Evolutionary conservation across 768 basidiomycete species (phyloP), one percentile per base, ranked within the genome.

Genomic region (Termitomyces sp.): DNA sequence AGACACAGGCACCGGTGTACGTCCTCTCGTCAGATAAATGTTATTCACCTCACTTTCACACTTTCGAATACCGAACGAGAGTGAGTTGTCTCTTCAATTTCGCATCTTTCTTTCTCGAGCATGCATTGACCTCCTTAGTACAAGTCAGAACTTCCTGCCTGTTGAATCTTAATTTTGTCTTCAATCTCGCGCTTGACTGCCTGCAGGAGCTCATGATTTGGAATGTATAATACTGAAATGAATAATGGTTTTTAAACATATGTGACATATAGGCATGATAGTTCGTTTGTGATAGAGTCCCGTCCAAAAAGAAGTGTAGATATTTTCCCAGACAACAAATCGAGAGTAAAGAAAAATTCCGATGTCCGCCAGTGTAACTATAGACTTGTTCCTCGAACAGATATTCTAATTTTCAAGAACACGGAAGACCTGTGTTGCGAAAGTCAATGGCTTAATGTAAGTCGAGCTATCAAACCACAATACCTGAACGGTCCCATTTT

Each of bases 401-500:
- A 36, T 41, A 5, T 57, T 61, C 33, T 65, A 70, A 44, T 68
- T 72, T 64, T 77, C 77, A 63, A 79, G 63, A 55, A 77, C 74
- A 20, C 78, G 75, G 66, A 74, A 77, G 32, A 77, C 70, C 78
- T 54, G 20, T 20, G 26, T 40, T 12, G 6, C 20, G 12, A 0
- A 28, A 13, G 52, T 53, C 40, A 54, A 30, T 43, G 26, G 10
- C 3, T 60, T 23, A n/a, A 62, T 30, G 14, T 0, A 4, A 32
- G 28, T 23, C 13, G 2, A 14, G 8, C 8, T 18, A 50, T 23
- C 65, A 63, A 58, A 16, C 26, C 20, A 36, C 58, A 69, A 59
- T 60, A 93, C 92, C 83, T 91, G 89, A 46, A 93, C 82, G 28
- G 77, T 74, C 12, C 94, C 94, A 66, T 85, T 90, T 76, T 95